Conservation (phyloP, 306 rosid genomes). For the Cicer judaicum region DNA sequence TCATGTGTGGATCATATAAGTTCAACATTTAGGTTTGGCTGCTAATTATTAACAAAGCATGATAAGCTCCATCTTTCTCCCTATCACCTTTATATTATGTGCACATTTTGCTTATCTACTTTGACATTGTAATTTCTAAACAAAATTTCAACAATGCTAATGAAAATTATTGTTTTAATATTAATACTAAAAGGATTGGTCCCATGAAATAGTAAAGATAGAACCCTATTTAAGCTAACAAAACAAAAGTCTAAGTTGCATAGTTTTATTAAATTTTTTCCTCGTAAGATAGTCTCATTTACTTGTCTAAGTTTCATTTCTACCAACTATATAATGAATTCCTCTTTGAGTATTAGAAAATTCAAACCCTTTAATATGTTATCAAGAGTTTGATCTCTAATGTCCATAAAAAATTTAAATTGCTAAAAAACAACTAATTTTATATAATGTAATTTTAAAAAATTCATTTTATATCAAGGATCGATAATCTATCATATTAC, state of each 20-base stretch:
- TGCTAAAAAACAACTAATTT: too few species aligned
- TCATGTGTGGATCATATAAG: slow-evolving; percentile 40
- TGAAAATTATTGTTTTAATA: neutral
- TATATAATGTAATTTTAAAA: too few species aligned
- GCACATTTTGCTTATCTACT: slow-evolving; percentile 43
- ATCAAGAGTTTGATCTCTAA: too few species aligned
- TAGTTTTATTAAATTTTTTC: neutral
- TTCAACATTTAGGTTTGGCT: slow-evolving; percentile 43
- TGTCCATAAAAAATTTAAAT: too few species aligned
- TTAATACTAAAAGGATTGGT: neutral
- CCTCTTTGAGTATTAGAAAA: too few species aligned
- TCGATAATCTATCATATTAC: too few species aligned
- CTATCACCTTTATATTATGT: slow-evolving; percentile 38
- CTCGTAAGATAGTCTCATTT: neutral
- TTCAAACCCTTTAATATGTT: too few species aligned
- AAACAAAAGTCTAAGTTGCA: slow-evolving; percentile 39
- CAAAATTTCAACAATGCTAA: neutral
- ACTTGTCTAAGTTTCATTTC: neutral
- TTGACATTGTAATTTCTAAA: neutral
- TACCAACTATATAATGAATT: too few species aligned
- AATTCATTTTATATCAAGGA: too few species aligned
- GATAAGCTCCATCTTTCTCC: slow-evolving; percentile 46
- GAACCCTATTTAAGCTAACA: slow-evolving; percentile 18
- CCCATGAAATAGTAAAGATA: neutral
- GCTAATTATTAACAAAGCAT: slow-evolving; percentile 39